These are phyloP conservation scores for Septoria petroselini DNA, from an alignment of 2,329 filamentous ascomycete species.

Conservation along the genomic window DNA sequence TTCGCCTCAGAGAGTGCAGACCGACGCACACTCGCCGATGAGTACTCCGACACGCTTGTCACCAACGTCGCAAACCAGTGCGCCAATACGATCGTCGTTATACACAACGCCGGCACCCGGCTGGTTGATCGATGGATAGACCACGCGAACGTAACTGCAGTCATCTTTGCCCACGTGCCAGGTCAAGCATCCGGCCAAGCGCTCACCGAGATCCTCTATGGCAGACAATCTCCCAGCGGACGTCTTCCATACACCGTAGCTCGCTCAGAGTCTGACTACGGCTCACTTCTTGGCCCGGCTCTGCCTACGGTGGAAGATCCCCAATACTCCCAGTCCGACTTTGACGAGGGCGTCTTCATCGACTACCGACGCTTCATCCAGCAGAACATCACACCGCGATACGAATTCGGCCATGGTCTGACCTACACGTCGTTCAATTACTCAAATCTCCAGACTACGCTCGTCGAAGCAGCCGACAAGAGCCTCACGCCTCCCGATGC, in stretches of 20 bases:
- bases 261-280: constrained; percentile 33
- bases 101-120: constrained; percentile 35
- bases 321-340: constrained; percentile 30
- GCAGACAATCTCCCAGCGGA: constrained; percentile 32
- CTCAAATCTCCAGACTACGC: constrained; percentile 25
- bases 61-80: constrained; percentile 33
- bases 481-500: constrained; percentile 22
- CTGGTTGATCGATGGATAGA: constrained; percentile 34
- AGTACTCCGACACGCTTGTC: constrained; percentile 32
- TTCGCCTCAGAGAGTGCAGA: constrained; percentile 32
- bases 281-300: constrained; percentile 25
- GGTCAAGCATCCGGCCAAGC: constrained; percentile 28
- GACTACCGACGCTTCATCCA: constrained; percentile 47
- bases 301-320: constrained; percentile 20
- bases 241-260: constrained; percentile 36
- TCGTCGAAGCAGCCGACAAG: constrained; percentile 1
- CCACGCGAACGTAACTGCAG: constrained; percentile 28
- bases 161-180: constrained; percentile 23
- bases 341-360: constrained; percentile 43
- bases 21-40: constrained; percentile 30
- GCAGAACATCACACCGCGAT: constrained; percentile 42
- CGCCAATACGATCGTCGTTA: constrained; percentile 35
- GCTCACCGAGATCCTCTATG: constrained; percentile 28
- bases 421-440: constrained; percentile 47
- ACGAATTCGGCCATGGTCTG: constrained; percentile 46